Evolutionary conservation across 2,329 filamentous ascomycete species (phyloP).

Genomic region (Aspergillus sp.): DNA sequence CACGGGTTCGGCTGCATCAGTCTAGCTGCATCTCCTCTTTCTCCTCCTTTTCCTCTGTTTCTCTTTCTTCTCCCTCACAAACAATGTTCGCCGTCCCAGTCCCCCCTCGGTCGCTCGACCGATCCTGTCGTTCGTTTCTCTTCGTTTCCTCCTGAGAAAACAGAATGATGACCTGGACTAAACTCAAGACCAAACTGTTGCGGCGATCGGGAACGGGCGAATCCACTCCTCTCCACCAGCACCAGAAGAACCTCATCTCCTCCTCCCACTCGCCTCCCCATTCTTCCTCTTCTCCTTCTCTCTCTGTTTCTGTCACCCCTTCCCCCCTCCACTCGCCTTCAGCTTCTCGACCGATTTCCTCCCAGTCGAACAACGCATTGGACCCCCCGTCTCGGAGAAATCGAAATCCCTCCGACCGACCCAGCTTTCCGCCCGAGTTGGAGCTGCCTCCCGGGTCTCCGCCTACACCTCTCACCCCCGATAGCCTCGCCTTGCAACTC

Average conservation of each 20-base stretch:
- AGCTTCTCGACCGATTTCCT: not conserved
- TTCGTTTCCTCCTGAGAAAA: not conserved
- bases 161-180: no score
- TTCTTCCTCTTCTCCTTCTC: conserved; percentile 1
- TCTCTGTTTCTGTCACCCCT: not conserved
- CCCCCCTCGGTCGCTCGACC: not conserved
- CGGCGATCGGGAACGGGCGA: not conserved
- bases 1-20: no score
- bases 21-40: no score
- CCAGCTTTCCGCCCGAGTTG: conserved; percentile 7
- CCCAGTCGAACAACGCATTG: not conserved
- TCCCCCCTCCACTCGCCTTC: not conserved
- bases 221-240: not conserved
- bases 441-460: not conserved
- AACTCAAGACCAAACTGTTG: no score
- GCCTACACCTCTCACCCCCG: conserved; percentile 1
- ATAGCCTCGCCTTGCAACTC: conserved; percentile 3
- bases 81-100: no score
- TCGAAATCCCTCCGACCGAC: conserved; percentile 10
- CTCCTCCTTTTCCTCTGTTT: no score
- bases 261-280: not conserved
- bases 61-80: no score
- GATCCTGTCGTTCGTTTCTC: not conserved
- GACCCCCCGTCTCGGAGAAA: not conserved
- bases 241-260: not conserved